These are phyloP conservation scores for Wakefieldia striispora DNA, from an alignment of 768 basidiomycete genomes.

Conservation along the genomic window DNA sequence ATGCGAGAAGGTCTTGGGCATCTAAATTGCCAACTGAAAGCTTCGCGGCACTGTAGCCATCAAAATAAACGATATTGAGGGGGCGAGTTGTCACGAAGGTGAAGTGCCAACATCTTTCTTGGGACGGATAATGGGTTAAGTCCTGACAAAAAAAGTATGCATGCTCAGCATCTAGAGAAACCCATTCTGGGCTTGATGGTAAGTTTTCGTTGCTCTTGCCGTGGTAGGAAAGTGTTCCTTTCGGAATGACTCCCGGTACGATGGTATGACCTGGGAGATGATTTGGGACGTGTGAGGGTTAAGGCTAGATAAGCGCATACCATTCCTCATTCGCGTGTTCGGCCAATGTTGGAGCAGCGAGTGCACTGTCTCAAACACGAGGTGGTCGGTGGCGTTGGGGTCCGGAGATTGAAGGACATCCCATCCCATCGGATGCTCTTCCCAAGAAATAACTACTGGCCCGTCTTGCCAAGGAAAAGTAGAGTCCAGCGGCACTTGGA, in stretches of 20 bases:
- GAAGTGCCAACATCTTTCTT: conserved; percentile 17
- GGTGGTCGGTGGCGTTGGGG: conserved; percentile 31
- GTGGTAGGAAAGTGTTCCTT: too few relatives aligned
- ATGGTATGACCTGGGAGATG: conserved; percentile 26
- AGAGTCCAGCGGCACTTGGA: neutral
- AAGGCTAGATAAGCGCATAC: conserved; percentile 4
- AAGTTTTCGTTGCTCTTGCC: conserved; percentile 13
- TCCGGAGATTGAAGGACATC: conserved; percentile 19
- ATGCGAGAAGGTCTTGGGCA: conserved; percentile 34
- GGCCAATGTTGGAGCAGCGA: conserved; percentile 36
- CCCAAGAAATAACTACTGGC: neutral
- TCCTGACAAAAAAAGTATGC: conserved; percentile 37
- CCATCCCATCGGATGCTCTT: conserved; percentile 10
- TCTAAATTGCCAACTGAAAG: conserved; percentile 33
- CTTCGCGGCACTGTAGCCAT: conserved; percentile 34
- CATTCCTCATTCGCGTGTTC: conserved; percentile 38
- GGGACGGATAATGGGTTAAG: neutral
- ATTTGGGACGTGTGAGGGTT: neutral
- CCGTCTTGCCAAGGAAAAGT: neutral
- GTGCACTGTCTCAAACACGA: conserved; percentile 29
- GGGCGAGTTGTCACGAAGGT: conserved; percentile 16
- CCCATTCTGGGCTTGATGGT: conserved; percentile 30
- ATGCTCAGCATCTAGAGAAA: conserved; percentile 32
- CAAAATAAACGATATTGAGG: conserved; percentile 34
- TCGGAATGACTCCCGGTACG: conserved; percentile 31